Conservation (phyloP, 768 basidiomycete species). For the Pleurotus giganteus region DNA sequence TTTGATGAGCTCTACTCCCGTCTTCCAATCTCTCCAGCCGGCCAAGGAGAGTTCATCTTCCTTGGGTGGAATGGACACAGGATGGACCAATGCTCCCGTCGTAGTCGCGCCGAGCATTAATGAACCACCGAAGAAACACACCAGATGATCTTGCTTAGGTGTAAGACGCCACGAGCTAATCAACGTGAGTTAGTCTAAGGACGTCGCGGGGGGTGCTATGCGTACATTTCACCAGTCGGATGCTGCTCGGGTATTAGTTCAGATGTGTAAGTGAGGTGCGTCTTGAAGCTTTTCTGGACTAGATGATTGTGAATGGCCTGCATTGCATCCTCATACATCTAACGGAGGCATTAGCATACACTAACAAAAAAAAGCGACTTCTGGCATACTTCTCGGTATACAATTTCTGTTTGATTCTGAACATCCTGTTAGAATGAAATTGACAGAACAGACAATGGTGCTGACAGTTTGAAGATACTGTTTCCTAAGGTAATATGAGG, state of each 20-base stretch:
- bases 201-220: neutral
- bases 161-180: constrained; percentile 70
- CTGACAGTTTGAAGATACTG: constrained; percentile 81
- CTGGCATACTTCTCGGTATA: constrained; percentile 68
- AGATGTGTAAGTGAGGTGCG: constrained; percentile 72
- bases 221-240: constrained; percentile 37
- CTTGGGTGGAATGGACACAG: constrained; percentile 67
- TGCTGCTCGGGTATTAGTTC: constrained; percentile 69
- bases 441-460: neutral
- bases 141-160: constrained; percentile 94
- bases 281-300: constrained; percentile 57
- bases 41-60: constrained; percentile 56
- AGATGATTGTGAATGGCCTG: constrained; percentile 74
- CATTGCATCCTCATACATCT: constrained; percentile 94
- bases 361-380: neutral
- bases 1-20: constrained; percentile 76
- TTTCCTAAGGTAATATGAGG: no score
- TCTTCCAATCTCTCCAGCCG: constrained; percentile 77
- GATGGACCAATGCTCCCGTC: constrained; percentile 48
- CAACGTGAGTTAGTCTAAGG: constrained; percentile 1
- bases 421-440: neutral
- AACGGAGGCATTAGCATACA: constrained; percentile 2
- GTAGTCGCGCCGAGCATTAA: constrained; percentile 87
- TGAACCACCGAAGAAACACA: constrained; percentile 92
- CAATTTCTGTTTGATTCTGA: constrained; percentile 68